A percentile compares a stretch with the other conserved stretches of the same genome.
phyloP scores from a whole-genome alignment of 495 filamentous ascomycete species.

The Penicillium maclennaniae region DNA sequence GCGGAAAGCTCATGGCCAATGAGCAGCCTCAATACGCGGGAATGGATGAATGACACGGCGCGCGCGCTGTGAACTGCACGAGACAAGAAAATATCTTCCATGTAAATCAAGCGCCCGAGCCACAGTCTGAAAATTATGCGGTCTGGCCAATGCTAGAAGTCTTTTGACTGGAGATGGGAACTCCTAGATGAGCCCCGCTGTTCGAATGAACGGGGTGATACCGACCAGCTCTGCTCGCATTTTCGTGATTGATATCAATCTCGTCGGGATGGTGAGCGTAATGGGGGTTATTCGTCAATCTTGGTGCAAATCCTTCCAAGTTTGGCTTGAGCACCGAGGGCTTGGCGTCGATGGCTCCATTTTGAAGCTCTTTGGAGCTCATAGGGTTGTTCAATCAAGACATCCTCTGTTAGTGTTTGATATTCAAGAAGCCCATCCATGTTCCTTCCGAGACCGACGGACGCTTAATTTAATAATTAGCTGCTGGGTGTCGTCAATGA shows the following conservation, averaged over 20 bases:
- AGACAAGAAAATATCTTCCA: background rate
- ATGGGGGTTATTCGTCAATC: slow-evolving; percentile 14
- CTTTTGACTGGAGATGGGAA: slow-evolving; percentile 2
- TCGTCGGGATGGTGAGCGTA: background rate
- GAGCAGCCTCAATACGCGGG: background rate
- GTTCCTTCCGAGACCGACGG: no score
- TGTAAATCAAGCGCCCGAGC: slow-evolving; percentile 3
- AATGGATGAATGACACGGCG: slow-evolving; percentile 14
- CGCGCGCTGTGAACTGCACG: slow-evolving; percentile 11
- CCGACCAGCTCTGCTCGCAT: background rate
- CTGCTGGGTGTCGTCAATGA: no score
- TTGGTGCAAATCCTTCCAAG: no score
- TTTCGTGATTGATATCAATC: background rate
- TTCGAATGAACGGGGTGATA: background rate
- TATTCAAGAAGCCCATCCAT: no score
- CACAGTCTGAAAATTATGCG: background rate
- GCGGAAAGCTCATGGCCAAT: slow-evolving; percentile 14
- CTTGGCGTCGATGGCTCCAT: no score
- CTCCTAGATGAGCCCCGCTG: slow-evolving; percentile 2
- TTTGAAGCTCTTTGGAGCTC: no score
- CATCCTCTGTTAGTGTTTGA: no score
- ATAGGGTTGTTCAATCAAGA: no score
- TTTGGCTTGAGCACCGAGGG: no score
- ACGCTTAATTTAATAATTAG: no score
- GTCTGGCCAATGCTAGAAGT: background rate